Percentiles rank a stretch among this genome's conserved stretches.
Evolutionary conservation across 2,329 filamentous ascomycete species (phyloP).

Genomic region (Calonectria ilicicola): DNA sequence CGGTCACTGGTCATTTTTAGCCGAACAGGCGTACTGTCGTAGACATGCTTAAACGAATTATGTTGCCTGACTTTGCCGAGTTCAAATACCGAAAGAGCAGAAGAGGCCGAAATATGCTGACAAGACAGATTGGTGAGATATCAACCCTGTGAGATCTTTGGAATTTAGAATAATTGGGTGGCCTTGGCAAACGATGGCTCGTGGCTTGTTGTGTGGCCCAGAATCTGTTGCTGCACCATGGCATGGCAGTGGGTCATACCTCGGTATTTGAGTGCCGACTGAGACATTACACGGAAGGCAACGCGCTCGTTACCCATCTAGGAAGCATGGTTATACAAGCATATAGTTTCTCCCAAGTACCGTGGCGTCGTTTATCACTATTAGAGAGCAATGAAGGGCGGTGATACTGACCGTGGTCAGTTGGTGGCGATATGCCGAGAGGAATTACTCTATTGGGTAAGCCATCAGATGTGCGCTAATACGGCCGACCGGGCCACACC

Average conservation of each 20-base stretch:
- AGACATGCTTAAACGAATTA: neutral
- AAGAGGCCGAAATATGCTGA: neutral
- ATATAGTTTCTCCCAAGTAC: neutral
- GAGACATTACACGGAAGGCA: neutral
- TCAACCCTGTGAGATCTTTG: neutral
- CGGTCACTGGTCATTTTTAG: neutral
- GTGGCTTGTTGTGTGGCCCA: neutral
- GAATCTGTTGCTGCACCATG: neutral
- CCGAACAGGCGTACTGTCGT: neutral
- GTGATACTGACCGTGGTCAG: neutral
- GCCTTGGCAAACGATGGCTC: neutral
- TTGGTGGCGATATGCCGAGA: neutral
- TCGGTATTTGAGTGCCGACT: neutral
- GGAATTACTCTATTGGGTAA: neutral
- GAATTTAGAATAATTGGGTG: neutral
- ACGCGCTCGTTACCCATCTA: neutral
- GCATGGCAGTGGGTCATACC: neutral
- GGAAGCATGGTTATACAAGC: neutral
- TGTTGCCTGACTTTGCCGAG: neutral
- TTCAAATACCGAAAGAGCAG: neutral
- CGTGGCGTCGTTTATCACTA: neutral
- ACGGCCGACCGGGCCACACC: neutral
- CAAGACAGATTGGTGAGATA: no score
- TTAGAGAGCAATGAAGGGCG: neutral
- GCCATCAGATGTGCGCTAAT: neutral